Evolutionary conservation across 129 eudicot species (phyloP).

Genomic region (Ambrosia trifida): DNA sequence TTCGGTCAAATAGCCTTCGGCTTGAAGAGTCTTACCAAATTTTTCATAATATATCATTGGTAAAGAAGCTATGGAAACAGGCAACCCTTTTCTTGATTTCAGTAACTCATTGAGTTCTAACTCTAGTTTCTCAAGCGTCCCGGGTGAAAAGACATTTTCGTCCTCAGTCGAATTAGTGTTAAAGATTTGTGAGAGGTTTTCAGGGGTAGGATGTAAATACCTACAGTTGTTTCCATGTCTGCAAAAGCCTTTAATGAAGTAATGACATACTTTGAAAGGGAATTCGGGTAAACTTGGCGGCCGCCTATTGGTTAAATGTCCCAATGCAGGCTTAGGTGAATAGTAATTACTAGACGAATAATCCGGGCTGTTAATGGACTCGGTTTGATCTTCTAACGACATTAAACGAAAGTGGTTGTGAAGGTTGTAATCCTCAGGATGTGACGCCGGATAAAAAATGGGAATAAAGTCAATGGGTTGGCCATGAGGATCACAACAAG

Average conservation of each 20-base stretch:
- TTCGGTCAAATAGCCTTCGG: constrained; percentile 90
- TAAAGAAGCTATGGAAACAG: constrained; percentile 61
- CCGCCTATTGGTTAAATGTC: constrained; percentile 50
- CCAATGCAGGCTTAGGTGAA: constrained; percentile 42
- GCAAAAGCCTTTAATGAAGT: constrained; percentile 56
- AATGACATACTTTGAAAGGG: constrained; percentile 59
- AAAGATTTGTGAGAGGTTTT: constrained; percentile 43
- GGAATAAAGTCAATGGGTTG: constrained; percentile 42
- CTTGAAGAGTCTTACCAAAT: constrained; percentile 58
- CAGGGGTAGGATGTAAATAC: constrained; percentile 50
- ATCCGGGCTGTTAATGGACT: constrained; percentile 37
- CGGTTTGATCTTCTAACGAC: constrained; percentile 48
- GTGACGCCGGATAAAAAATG: constrained; percentile 31
- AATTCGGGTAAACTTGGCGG: constrained; percentile 56
- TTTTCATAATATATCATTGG: constrained; percentile 62
- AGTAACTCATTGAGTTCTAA: constrained; percentile 59
- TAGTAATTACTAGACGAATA: constrained; percentile 37
- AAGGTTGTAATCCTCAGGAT: constrained; percentile 44
- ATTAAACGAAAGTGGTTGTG: constrained; percentile 48
- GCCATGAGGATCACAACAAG: constrained; percentile 42
- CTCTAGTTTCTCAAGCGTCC: constrained; percentile 59
- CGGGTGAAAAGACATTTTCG: constrained; percentile 46
- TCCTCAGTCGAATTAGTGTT: constrained; percentile 38
- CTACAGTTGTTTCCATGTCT: constrained; percentile 57
- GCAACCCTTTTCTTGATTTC: constrained; percentile 54